phyloP scores from a whole-genome alignment of 2,329 filamentous ascomycete species.

The Fusarium drepaniforme region DNA sequence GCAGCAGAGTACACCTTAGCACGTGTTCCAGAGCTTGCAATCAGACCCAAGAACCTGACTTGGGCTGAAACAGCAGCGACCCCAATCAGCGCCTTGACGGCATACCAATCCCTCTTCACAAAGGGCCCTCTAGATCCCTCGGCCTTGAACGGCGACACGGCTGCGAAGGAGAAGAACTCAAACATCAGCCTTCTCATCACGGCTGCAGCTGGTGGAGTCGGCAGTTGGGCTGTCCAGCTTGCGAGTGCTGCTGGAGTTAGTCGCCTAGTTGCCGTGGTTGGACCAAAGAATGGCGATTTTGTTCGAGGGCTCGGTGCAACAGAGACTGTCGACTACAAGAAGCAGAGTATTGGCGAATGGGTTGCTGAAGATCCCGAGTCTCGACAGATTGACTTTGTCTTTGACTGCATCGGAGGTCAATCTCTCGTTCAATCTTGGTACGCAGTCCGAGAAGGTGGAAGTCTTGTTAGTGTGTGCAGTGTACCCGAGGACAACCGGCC shows the following conservation, averaged over 20 bases:
- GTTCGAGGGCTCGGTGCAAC: constrained; percentile 18
- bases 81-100: constrained; percentile 56
- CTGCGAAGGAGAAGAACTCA: not conserved
- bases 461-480: constrained; percentile 20
- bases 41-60: constrained; percentile 47
- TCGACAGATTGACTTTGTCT: constrained; percentile 24
- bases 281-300: constrained; percentile 11
- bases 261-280: constrained; percentile 2
- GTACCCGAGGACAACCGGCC: constrained; percentile 25
- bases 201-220: constrained; percentile 22
- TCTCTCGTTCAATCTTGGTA: constrained; percentile 25
- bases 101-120: constrained; percentile 52
- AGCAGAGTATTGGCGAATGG: constrained; percentile 23
- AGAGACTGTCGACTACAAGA: constrained; percentile 29
- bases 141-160: not conserved
- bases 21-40: constrained; percentile 47
- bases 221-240: constrained; percentile 29
- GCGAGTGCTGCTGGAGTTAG: constrained; percentile 16
- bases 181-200: constrained; percentile 20
- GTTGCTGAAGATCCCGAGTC: not conserved
- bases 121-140: constrained; percentile 4
- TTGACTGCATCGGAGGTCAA: constrained; percentile 31
- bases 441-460: constrained; percentile 24
- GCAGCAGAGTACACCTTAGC: constrained; percentile 25
- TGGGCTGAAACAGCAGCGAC: constrained; percentile 53